Percentiles rank a stretch among this genome's conserved stretches.
phyloP scores from a whole-genome alignment of 352 stramenopile genomes.

The Globisporangium sylvaticum region DNA sequence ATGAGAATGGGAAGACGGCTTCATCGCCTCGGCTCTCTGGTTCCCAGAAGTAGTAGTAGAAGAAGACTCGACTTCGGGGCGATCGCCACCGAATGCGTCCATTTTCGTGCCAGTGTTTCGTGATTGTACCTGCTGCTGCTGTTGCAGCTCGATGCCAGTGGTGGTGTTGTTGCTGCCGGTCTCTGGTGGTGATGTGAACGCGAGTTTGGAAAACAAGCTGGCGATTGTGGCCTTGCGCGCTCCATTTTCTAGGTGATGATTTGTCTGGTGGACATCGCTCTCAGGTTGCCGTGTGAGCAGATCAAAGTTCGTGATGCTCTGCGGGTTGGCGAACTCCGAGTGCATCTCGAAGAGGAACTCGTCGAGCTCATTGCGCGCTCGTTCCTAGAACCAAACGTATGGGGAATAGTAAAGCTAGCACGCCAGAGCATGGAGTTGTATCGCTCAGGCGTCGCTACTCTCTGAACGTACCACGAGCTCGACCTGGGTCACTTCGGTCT shows the following conservation, averaged over 20 bases:
- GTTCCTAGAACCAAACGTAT: constrained; percentile 36
- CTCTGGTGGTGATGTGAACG: background rate
- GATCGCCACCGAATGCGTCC: background rate
- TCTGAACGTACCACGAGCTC: constrained; percentile 47
- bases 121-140: background rate
- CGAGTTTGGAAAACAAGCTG: background rate
- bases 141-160: background rate
- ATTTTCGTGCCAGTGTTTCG: background rate
- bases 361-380: constrained; percentile 52
- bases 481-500: constrained; percentile 54
- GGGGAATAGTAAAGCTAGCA: background rate
- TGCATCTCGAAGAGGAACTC: constrained; percentile 77
- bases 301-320: constrained; percentile 76
- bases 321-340: constrained; percentile 57
- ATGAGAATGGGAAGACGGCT: background rate
- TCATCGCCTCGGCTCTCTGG: background rate
- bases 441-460: background rate
- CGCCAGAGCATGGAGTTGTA: background rate
- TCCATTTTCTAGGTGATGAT: too few species aligned
- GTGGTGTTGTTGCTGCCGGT: constrained; percentile 2
- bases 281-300: constrained; percentile 19
- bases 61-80: background rate
- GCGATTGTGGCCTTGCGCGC: background rate
- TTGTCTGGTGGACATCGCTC: too few species aligned
- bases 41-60: background rate